These are phyloP conservation scores for Podila minutissima DNA, from an alignment of 192 early-diverging fungal species.

Conservation along the genomic window DNA sequence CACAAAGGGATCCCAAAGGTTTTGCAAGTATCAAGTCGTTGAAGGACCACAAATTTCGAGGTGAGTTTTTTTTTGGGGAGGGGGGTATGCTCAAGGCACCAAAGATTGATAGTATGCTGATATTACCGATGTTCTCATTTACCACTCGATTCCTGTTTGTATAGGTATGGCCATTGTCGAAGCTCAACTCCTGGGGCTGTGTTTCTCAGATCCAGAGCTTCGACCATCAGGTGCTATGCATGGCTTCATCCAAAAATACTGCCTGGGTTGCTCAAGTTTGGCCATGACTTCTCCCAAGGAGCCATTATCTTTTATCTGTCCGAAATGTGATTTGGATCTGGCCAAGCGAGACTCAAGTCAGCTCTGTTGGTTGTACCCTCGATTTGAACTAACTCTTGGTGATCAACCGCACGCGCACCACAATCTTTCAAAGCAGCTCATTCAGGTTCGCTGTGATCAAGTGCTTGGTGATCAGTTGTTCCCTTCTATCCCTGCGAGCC, in stretches of 20 bases:
- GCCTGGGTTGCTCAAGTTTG: slow-evolving; percentile 5
- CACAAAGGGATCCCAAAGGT: no score
- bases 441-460: slow-evolving; percentile 12
- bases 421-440: not conserved
- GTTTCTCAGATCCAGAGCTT: no score
- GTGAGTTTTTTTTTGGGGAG: no score
- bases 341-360: not conserved
- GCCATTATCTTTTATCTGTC: slow-evolving; percentile 11
- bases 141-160: no score
- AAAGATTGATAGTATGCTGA: no score
- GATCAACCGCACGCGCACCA: slow-evolving; percentile 10
- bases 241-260: slow-evolving; percentile 21
- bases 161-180: slow-evolving; percentile 16
- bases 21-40: no score
- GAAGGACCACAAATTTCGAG: no score
- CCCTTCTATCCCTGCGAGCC: slow-evolving; percentile 7
- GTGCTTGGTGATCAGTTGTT: slow-evolving; percentile 30
- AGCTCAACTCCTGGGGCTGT: slow-evolving; percentile 7
- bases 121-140: no score
- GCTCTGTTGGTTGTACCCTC: slow-evolving; percentile 16
- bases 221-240: not conserved
- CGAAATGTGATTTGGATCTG: slow-evolving; percentile 16
- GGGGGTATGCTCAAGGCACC: no score
- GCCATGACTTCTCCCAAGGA: slow-evolving; percentile 20
- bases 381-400: slow-evolving; percentile 11